Evolutionary conservation across 306 rosid genomes (phyloP).

Genomic region (Malus sylvestris): DNA sequence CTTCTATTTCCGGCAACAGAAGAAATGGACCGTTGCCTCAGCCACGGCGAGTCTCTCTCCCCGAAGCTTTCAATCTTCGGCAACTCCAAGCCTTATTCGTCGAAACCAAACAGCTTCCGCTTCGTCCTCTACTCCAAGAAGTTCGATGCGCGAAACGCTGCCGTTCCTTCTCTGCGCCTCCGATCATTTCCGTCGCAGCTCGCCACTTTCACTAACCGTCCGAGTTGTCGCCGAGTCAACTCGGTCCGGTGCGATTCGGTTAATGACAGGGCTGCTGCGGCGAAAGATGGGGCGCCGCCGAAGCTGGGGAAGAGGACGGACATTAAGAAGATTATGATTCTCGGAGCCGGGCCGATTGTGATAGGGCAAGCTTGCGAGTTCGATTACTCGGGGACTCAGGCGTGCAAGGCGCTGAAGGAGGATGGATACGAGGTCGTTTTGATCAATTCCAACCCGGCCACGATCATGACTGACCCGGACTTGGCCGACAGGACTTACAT

Average conservation of each 20-base stretch:
- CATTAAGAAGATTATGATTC: conserved; percentile 80
- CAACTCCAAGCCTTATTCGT: not conserved
- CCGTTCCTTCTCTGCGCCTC: conserved; percentile 6
- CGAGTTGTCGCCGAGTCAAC: not conserved
- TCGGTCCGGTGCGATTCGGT: conserved; percentile 13
- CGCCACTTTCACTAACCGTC: not conserved
- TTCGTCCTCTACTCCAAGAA: conserved; percentile 5
- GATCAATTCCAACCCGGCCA: conserved; percentile 92
- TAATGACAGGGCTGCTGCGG: not conserved
- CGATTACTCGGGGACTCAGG: conserved; percentile 94
- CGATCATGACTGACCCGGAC: conserved; percentile 97
- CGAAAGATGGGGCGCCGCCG: not conserved
- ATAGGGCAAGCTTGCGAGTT: conserved; percentile 97
- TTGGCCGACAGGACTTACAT: conserved; percentile 72
- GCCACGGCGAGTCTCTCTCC: conserved; percentile 17
- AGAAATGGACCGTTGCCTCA: conserved; percentile 31
- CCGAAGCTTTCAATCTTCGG: conserved; percentile 6
- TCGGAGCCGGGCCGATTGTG: conserved; percentile 94
- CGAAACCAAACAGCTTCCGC: conserved; percentile 14
- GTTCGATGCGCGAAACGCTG: not conserved
- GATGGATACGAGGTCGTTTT: conserved; percentile 79
- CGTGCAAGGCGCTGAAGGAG: conserved; percentile 83
- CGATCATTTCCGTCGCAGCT: conserved; percentile 26
- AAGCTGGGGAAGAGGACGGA: conserved; percentile 62
- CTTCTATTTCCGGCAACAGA: not conserved